Evolutionary conservation across 257 asterid species (phyloP), one percentile per base, ranked within the genome.

Genomic region (Lavandula angustifolia): DNA sequence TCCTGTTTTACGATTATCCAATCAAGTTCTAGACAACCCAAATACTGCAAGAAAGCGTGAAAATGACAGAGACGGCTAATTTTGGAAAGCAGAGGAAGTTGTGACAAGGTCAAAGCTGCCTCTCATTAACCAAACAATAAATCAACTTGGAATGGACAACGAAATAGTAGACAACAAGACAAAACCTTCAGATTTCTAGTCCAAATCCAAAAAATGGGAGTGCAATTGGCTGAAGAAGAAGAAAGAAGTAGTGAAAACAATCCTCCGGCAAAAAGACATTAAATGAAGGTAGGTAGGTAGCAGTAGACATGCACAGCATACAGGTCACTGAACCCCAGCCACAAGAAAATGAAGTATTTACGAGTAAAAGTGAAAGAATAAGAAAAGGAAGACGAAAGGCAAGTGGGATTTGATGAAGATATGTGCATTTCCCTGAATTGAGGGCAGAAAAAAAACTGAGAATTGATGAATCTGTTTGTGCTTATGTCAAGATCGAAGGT

Each of bases 401-500:
- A 61, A 49, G 44, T 65, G 73, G 60, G 75, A 44, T 67, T 18
- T 58, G 62, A 31, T 22, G 27, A 31, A 54, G 68, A 70, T 22
- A 63, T 63, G 53, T 55, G 67, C 29, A 49, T 63, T 50, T 18
- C 9, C 54, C 59, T 62, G 60, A 64, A 66, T 62, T 42, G 46
- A 41, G 42, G 70, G 51, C 18, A 31, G 34, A 43, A 62, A 69
- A 10, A 27, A 38, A 29, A 29, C 35, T 17, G 18, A 13, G 41
- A 60, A 66, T 46, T 2, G 79, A 73, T 77, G 81, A 65, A 71
- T 74, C 65, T 61, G 81, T 76, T 63, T 71, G 7, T 63, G 84
- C 82, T 72, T 74, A 69, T 84, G 89, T 79, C 83, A 80, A 67
- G 85, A 82, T 84, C 85, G 84, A 79, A 77, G 79, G 75, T 57